Evolutionary conservation across 148 eudicot species (phyloP).

Genomic region (Fagopyrum homotropicum): DNA sequence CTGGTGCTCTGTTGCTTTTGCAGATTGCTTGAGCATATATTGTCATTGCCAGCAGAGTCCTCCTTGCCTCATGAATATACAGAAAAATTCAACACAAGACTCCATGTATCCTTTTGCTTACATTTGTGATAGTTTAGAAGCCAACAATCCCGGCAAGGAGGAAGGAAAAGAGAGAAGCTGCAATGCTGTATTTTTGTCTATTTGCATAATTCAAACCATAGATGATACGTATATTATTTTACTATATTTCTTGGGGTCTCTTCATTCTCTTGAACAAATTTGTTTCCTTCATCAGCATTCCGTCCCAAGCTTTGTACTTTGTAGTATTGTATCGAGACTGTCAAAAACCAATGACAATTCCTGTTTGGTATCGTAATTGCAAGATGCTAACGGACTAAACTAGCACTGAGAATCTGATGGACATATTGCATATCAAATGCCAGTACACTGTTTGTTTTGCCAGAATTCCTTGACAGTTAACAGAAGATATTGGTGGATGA

Average conservation of each 20-base stretch:
- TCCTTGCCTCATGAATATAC: constrained; percentile 52
- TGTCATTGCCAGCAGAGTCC: constrained; percentile 64
- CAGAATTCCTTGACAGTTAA: constrained; percentile 41
- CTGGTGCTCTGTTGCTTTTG: constrained; percentile 17
- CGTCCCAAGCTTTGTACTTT: not conserved
- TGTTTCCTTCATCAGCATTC: not conserved
- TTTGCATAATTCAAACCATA: not conserved
- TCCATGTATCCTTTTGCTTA: constrained; percentile 61
- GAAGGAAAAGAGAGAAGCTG: no score
- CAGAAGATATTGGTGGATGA: constrained; percentile 60
- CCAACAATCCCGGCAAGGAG: no score
- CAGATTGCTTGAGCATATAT: constrained; percentile 62
- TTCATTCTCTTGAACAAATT: not conserved
- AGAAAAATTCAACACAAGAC: constrained; percentile 50
- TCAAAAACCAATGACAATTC: no score
- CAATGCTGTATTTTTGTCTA: not conserved
- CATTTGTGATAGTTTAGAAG: not conserved
- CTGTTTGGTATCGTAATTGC: not conserved
- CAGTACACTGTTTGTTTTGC: not conserved
- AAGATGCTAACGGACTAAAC: not conserved
- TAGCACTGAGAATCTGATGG: not conserved
- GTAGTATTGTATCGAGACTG: not conserved
- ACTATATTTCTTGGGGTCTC: not conserved
- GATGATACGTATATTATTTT: not conserved
- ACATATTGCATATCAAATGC: not conserved